Percentiles rank a stretch among this genome's conserved stretches.
Evolutionary conservation across 768 basidiomycete species (phyloP).

Genomic region (Mycena vitilis): DNA sequence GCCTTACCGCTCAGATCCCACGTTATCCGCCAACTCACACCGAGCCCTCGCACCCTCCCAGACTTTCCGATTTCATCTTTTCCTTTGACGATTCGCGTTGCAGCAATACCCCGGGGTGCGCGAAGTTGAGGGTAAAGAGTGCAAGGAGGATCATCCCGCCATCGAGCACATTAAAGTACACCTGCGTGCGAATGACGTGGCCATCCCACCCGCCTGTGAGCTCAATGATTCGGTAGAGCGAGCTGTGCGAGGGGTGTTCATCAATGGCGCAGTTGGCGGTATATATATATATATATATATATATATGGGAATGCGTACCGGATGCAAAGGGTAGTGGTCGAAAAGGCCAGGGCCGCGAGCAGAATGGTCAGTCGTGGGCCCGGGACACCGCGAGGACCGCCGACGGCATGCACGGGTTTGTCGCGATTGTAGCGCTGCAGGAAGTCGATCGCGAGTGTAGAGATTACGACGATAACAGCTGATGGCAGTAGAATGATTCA

Average conservation of each 20-base stretch:
- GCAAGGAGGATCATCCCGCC: conserved; percentile 49
- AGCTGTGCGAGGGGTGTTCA: background rate
- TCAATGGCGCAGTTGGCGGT: background rate
- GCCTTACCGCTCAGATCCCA: too few species aligned
- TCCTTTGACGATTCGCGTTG: background rate
- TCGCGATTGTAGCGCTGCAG: conserved; percentile 52
- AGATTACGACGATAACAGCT: conserved; percentile 59
- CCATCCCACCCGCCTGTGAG: conserved; percentile 13
- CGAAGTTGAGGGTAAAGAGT: background rate
- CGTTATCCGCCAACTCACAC: background rate
- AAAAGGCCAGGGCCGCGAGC: conserved; percentile 51
- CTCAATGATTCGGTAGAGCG: conserved; percentile 18
- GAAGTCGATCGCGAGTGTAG: conserved; percentile 56
- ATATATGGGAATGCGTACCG: conserved; percentile 46
- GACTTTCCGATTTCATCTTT: background rate
- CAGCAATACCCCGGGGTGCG: background rate
- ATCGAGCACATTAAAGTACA: conserved; percentile 60
- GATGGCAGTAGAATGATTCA: background rate
- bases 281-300: too few species aligned
- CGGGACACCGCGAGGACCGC: background rate
- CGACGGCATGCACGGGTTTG: conserved; percentile 43
- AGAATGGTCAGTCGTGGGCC: conserved; percentile 38
- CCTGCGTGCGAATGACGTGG: conserved; percentile 57
- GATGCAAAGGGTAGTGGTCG: conserved; percentile 57
- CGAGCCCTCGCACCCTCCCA: background rate